phyloP scores from a whole-genome alignment of 192 early-diverging fungal species.

The Umbelopsis sp. region DNA sequence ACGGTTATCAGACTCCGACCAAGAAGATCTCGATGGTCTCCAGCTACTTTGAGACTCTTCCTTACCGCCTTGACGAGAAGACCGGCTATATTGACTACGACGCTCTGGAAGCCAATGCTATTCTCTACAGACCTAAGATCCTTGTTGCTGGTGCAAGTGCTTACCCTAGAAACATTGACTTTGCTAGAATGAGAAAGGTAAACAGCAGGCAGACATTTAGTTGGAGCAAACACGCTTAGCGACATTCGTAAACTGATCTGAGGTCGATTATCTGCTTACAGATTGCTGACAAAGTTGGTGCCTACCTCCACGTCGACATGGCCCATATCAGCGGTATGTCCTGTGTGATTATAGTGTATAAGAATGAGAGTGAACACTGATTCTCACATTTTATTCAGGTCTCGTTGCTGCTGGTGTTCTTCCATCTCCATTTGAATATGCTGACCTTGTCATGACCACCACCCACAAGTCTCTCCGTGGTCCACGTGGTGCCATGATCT shows the following conservation, averaged over 20 bases:
- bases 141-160: constrained; percentile 95
- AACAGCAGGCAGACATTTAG: not conserved
- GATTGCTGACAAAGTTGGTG: constrained; percentile 82
- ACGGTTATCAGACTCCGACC: constrained; percentile 95
- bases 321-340: constrained; percentile 85
- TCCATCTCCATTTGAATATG: constrained; percentile 86
- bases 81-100: constrained; percentile 96
- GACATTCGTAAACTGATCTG: not conserved
- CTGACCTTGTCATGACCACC: constrained; percentile 98
- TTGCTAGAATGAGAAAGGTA: constrained; percentile 73
- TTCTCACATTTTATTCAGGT: constrained; percentile 43
- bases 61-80: constrained; percentile 88
- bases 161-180: constrained; percentile 95
- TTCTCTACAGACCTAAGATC: constrained; percentile 92
- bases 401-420: constrained; percentile 88
- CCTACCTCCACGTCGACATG: constrained; percentile 97
- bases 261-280: constrained; percentile 17
- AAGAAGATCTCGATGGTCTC: constrained; percentile 98
- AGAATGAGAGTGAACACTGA: not conserved
- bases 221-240: not conserved
- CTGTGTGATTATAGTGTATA: not conserved
- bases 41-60: constrained; percentile 94
- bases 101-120: constrained; percentile 75
- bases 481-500: constrained; percentile 98
- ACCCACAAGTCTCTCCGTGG: constrained; percentile 99